Evolutionary conservation across 768 basidiomycete species (phyloP).

Genomic region (Megacollybia marginata): DNA sequence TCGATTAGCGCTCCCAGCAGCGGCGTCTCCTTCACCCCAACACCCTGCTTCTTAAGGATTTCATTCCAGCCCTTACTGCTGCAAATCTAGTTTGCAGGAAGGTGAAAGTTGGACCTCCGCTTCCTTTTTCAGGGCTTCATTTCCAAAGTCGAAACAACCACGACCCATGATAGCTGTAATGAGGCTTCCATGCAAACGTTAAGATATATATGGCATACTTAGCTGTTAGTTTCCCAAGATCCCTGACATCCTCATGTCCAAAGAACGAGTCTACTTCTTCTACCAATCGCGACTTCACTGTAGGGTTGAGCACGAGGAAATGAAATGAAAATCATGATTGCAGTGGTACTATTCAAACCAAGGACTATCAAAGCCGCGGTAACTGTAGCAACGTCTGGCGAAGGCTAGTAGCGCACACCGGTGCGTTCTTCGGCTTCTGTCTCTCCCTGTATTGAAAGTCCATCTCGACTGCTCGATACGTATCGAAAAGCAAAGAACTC

Average conservation of each 20-base stretch:
- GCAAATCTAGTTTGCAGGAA: no score
- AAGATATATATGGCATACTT: slow-evolving; percentile 19
- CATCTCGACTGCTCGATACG: background rate
- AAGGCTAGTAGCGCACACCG: background rate
- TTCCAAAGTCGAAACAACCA: background rate
- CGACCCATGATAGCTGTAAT: background rate
- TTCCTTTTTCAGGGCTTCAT: background rate
- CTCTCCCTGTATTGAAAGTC: background rate
- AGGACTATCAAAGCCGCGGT: slow-evolving; percentile 29
- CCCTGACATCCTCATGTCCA: slow-evolving; percentile 13
- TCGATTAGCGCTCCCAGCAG: no score
- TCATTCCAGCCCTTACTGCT: no score
- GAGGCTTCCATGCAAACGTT: slow-evolving; percentile 22
- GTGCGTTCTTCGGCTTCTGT: background rate
- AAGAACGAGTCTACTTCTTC: slow-evolving; percentile 30
- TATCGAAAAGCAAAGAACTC: background rate
- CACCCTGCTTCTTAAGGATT: no score
- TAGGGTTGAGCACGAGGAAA: slow-evolving; percentile 30
- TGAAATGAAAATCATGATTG: slow-evolving; percentile 30
- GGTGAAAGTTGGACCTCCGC: no score
- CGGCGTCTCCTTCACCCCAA: no score
- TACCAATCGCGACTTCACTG: slow-evolving; percentile 25
- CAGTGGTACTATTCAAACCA: slow-evolving; percentile 42
- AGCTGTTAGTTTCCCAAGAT: slow-evolving; percentile 15
- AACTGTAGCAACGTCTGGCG: slow-evolving; percentile 24